Evolutionary conservation across 2,329 filamentous ascomycete species (phyloP), one percentile per base, ranked within the genome.

Genomic region (Aspergillus thermomutatus): DNA sequence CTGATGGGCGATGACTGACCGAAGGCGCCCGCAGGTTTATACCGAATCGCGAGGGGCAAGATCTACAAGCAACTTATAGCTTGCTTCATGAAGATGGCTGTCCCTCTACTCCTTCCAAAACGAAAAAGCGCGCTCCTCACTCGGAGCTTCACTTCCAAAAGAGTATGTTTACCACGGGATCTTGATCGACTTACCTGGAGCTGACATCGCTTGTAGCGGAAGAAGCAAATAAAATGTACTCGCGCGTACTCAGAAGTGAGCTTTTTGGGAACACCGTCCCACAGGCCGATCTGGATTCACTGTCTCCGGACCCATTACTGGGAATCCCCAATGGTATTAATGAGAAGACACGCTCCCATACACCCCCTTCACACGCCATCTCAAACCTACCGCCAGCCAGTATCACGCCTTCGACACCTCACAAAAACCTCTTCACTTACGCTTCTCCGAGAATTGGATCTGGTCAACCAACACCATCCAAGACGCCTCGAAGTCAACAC

Each of bases 381-480:
- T 80, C 85, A 11, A 80, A 84, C 25, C 75, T 92, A n/a, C 87
- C 90, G 10, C 84, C 88, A 1, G 87, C 83, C 27, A 81, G 86
- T 55, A 81, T 94, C 57, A 96, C 93, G 0, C 94, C 94, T 0
- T 96, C 93, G 1, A 99, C 94, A 3, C 94, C 94, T 9, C 92
- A 96, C 75, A 97, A 97, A 77, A 99, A 99, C 64, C 84, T 99
- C 41, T 97, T 99, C 72, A 91, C 89, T 26, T 97, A 96, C 72
- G 87, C 91, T 75, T 92, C 90, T 2, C 89, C 90, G 31, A 77
- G 78, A 27, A 85, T 91, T 66, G 83, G 88, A 50, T 88, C 86
- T 21, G 89, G 89, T n/a, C 91, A 96, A 65, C 90, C 88, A 1
- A 96, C 92, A 3, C 92, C 92, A 2, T 91, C 90, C 10, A 88